Base-by-base conservation (phyloP, 2,329 filamentous ascomycete species). In the Colletotrichum sp. region DNA sequence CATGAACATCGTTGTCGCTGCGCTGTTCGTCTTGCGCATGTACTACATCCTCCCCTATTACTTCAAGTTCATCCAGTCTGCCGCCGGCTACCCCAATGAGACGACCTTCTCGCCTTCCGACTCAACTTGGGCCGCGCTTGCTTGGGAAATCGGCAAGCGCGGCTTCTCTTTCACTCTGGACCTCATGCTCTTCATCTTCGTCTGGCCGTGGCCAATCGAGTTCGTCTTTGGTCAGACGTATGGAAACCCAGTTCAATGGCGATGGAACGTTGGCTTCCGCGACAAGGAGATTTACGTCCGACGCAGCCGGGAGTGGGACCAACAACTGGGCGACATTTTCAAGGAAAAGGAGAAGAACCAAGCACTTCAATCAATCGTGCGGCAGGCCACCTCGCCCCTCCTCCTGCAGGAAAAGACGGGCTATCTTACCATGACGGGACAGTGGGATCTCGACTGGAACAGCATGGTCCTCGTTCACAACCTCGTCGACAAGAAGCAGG, bases 361-460 rank as follows among this genome's bases (percentile, higher is more conserved):
- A 84, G 86, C 92, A 69, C 89, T 95, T 79, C 88, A 92, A 78
- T 87, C 88, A 14, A 89, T 91, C 74, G 85, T 98, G 61, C 84
- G 92, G 76, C 89, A 91, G 3, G 96, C 95, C 3, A 93, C 96
- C 5, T 89, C 93, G 18, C 90, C 92, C 26, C 85, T 91, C 79
- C 88, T 92, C 68, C 87, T 96, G 79, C 87, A 90, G 79, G 89
- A 92, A 79, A 98, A 97, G 89, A 98, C 96, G 34, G 96, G 95
- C 24, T 98, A 97, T 82, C 85, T 97, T 77, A 92, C 97, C 78
- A 94, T 98, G 88, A 94, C 96, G 82, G 91, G 90, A 76, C 90
- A 95, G 76, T 98, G 95, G 93, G 94, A 98, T 83, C 87, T 98
- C 75, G 96, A 98, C 82, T 98, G 96, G 90, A 89, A 89, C 62